Base-by-base conservation (phyloP, 306 rosid species). In the Carpinus viminea region DNA sequence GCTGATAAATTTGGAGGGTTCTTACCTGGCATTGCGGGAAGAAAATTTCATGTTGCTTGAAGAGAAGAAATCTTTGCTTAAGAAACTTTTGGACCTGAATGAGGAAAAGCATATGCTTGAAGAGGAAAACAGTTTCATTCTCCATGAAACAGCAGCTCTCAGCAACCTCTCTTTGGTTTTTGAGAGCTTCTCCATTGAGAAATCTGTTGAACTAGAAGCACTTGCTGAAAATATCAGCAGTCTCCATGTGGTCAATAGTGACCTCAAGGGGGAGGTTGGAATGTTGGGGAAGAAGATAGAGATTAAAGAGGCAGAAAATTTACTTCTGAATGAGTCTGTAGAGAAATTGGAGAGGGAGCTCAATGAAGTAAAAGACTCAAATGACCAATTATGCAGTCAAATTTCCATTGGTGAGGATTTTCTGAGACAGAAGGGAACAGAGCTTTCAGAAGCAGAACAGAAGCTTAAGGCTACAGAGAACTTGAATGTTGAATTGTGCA, bases 111-210 rank as follows among this genome's bases (percentile, higher is more conserved):
- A 80, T 73, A 78, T 72, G 41, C 84, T 81, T 77, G 89, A 88
- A 75, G 85, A 88, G 71, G 99, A 93, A 59, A 89, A 82, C 55
- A 60, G 61, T 80, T 79, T 26, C 43, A 85, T 89, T 65, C 81
- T 96, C 57, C 85, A 78, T 11, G 97, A 93, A 76, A 93, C 87
- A 50, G 74, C 93, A 79, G 77, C 88, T 74, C 89, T 89, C 52
- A 83, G 86, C 78, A 88, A 68, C 76, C 84, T 85, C 72, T 78
- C 87, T 18, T 50, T 79, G 43, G 88, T 96, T 82, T 90, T 87
- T 71, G 91, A 90, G 82, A 88, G 91, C 86, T 82, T 89, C 76
- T 76, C 83, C 61, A 66, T 74, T 8, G 98, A 88, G 83, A 96
- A 91, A 86, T 79, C 79, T 54, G 43, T 78, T 64, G 96, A 96